Evolutionary conservation across 2,329 filamentous ascomycete species (phyloP), one percentile per base, ranked within the genome.

Genomic region (Aspergillus ruber): DNA sequence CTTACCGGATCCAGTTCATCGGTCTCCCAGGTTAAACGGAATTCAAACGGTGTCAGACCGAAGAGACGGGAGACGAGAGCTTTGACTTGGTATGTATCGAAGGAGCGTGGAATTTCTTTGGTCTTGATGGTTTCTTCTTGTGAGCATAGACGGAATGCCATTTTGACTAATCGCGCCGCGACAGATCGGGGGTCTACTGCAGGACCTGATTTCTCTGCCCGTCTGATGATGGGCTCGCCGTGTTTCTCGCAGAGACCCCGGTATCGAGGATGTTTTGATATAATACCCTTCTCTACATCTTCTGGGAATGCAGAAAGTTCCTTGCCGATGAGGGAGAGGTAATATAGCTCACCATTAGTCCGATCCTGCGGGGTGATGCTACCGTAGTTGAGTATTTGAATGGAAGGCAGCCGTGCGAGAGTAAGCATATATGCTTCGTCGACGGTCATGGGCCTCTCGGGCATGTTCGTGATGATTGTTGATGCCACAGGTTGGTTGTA

Each of bases 361-460:
- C 91, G 82, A 64, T 97, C 90, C 38, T 84, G 81, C 1, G 74
- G 57, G 0, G 83, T 83, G 56, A 97, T 83, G 13, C 74, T 71
- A 52, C 83, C 69, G 55, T 70, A 73, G 50, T 75, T 74, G 15
- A 96, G 77, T 1, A 74, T 76, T 45, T 77, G 78, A 8, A 97
- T 77, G 1, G 73, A 71, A 1, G 79, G 77, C 1, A 96, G 74
- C 2, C 90, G 86, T 23, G 85, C 88, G 21, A 95, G 74, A 1
- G 88, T 88, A 42, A 96, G 78, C 87, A 95, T 95, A 71, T 90
- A 91, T 1, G 87, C 85, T 60, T 95, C 88, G 46, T 95, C 88
- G 1, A 84, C 77, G 5, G 66, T 71, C 68, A 70, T 71, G 25
- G 61, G 63, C 29, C 61, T 66, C 48, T 67, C 64, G 6, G 62